These are phyloP conservation scores for Euphorbia tirucalli DNA, from an alignment of 345 rosid species.

Conservation along the genomic window DNA sequence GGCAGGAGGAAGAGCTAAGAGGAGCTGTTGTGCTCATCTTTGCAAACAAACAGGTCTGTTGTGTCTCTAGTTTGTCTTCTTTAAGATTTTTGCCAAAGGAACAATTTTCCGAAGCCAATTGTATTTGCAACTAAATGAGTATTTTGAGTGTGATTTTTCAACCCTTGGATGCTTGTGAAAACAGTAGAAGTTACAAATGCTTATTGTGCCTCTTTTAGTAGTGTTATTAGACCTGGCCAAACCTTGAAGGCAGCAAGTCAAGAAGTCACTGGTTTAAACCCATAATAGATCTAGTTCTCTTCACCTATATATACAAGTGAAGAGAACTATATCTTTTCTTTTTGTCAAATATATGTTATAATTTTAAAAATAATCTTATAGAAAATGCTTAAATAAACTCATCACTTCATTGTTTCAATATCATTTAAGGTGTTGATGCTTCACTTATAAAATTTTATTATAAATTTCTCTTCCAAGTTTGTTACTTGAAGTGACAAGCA, in stretches of 20 bases:
- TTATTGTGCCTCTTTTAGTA: background rate
- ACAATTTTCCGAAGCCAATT: background rate
- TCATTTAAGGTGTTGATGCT: too few species aligned
- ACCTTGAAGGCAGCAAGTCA: too few species aligned
- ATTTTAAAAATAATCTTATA: too few species aligned
- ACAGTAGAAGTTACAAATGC: background rate
- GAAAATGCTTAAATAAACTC: too few species aligned
- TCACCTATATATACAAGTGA: too few species aligned
- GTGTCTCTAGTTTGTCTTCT: background rate
- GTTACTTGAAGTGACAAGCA: background rate
- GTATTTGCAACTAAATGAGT: conserved; percentile 1
- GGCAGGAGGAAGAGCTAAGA: conserved; percentile 68
- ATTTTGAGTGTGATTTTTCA: background rate
- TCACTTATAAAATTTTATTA: too few species aligned
- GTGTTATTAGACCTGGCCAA: too few species aligned
- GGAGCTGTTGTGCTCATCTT: conserved; percentile 63
- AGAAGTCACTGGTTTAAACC: too few species aligned
- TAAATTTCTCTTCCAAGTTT: background rate
- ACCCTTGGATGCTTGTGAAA: background rate
- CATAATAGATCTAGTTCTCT: too few species aligned
- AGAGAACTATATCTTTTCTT: too few species aligned
- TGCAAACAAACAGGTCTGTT: conserved; percentile 70
- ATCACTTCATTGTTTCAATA: too few species aligned
- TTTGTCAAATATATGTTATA: too few species aligned
- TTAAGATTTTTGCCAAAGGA: background rate